Percentiles rank a stretch among this genome's conserved stretches.
Evolutionary conservation across 257 asterid genomes (phyloP).

Genomic region (Penstemon newberryi): DNA sequence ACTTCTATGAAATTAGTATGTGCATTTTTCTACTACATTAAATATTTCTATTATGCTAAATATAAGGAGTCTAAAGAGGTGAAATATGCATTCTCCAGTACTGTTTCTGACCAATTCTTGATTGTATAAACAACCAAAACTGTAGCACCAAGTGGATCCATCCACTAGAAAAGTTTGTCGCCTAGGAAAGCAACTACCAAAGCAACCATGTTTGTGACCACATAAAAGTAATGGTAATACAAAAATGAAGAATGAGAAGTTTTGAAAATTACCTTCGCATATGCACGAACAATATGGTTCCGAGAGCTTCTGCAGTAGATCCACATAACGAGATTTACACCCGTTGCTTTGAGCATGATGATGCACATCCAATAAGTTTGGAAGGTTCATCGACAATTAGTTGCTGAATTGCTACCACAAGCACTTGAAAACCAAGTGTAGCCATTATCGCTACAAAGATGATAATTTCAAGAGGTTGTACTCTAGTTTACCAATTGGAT

Average conservation of each 20-base stretch:
- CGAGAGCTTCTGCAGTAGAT: slow-evolving; percentile 56
- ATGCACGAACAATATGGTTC: slow-evolving; percentile 66
- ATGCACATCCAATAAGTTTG: slow-evolving; percentile 52
- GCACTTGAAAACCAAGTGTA: slow-evolving; percentile 75
- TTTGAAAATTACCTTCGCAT: slow-evolving; percentile 45
- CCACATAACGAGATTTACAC: slow-evolving; percentile 54
- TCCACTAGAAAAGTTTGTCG: slow-evolving; percentile 60
- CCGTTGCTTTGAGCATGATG: slow-evolving; percentile 64
- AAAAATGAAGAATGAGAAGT: background rate
- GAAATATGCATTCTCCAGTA: slow-evolving; percentile 60
- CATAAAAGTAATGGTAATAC: slow-evolving; percentile 57
- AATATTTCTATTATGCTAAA: too few relatives aligned
- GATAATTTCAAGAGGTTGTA: slow-evolving; percentile 75
- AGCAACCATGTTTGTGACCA: slow-evolving; percentile 65
- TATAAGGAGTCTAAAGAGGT: background rate
- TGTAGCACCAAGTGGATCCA: slow-evolving; percentile 65
- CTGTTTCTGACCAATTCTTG: slow-evolving; percentile 57
- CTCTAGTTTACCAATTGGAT: slow-evolving; percentile 71
- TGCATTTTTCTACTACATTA: too few relatives aligned
- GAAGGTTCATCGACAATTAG: slow-evolving; percentile 38
- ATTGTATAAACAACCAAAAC: slow-evolving; percentile 54
- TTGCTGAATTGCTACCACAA: slow-evolving; percentile 48
- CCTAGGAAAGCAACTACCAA: slow-evolving; percentile 59
- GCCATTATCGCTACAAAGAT: slow-evolving; percentile 51
- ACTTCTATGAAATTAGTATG: too few relatives aligned